These are phyloP conservation scores for Batkoa obscura DNA, from an alignment of 371 early-diverging fungal species.

Conservation along the genomic window DNA sequence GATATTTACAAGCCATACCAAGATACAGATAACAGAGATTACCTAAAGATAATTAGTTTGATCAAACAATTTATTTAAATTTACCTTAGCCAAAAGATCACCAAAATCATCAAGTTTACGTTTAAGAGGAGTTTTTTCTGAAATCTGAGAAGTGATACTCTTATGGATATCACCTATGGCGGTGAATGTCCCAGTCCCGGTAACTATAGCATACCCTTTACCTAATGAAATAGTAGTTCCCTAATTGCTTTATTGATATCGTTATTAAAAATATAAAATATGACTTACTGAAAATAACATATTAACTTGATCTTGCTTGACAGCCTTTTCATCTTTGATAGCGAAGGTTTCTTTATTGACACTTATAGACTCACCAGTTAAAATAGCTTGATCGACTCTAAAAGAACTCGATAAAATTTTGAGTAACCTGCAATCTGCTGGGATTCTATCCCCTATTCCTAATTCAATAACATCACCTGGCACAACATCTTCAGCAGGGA, in stretches of 20 bases:
- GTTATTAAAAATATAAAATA: not conserved
- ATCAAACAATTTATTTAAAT: not conserved
- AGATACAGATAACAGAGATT: slow-evolving; percentile 81
- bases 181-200: slow-evolving; percentile 64
- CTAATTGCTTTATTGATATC: not conserved
- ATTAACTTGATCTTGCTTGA: slow-evolving; percentile 88
- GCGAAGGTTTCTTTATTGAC: slow-evolving; percentile 57
- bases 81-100: slow-evolving; percentile 67
- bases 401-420: slow-evolving; percentile 57
- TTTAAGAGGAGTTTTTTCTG: slow-evolving; percentile 89
- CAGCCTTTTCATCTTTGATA: slow-evolving; percentile 45
- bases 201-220: slow-evolving; percentile 73
- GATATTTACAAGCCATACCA: slow-evolving; percentile 94
- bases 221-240: slow-evolving; percentile 93
- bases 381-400: slow-evolving; percentile 81
- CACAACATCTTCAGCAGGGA: slow-evolving; percentile 65
- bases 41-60: slow-evolving; percentile 16
- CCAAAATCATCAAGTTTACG: slow-evolving; percentile 91
- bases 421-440: slow-evolving; percentile 83
- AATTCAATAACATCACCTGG: slow-evolving; percentile 92
- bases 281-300: slow-evolving; percentile 57
- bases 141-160: slow-evolving; percentile 59
- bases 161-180: slow-evolving; percentile 88
- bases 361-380: slow-evolving; percentile 93
- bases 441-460: slow-evolving; percentile 84